phyloP scores from a whole-genome alignment of 352 stramenopile species.

The Phytophthora cactorum region DNA sequence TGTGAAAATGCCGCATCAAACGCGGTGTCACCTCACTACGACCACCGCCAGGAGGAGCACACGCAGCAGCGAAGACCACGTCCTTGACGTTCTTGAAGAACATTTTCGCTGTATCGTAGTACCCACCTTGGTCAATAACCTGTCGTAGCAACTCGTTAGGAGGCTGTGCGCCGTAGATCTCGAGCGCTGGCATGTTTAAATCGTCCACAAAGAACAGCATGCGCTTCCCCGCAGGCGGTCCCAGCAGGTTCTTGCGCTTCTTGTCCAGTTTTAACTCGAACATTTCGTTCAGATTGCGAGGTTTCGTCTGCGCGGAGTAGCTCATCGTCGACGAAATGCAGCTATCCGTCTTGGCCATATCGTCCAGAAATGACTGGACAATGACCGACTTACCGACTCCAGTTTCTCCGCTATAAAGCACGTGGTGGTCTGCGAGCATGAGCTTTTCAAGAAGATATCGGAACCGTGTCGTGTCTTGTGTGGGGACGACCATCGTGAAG shows the following conservation, averaged over 20 bases:
- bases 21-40: slow-evolving; percentile 88
- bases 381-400: slow-evolving; percentile 95
- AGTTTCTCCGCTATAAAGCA: slow-evolving; percentile 92
- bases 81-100: slow-evolving; percentile 94
- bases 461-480: slow-evolving; percentile 94
- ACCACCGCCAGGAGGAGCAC: slow-evolving; percentile 86
- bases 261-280: slow-evolving; percentile 87
- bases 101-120: slow-evolving; percentile 94
- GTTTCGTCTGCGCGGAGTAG: slow-evolving; percentile 91
- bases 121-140: slow-evolving; percentile 90
- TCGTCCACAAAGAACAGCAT: slow-evolving; percentile 94
- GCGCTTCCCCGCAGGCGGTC: slow-evolving; percentile 72
- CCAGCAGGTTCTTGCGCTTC: slow-evolving; percentile 85
- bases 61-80: slow-evolving; percentile 84
- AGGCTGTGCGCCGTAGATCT: slow-evolving; percentile 93
- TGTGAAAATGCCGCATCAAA: slow-evolving; percentile 91
- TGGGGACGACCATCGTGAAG: slow-evolving; percentile 96
- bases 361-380: slow-evolving; percentile 90
- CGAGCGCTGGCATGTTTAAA: slow-evolving; percentile 93
- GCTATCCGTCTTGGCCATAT: slow-evolving; percentile 85
- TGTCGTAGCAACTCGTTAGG: slow-evolving; percentile 93
- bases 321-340: slow-evolving; percentile 89
- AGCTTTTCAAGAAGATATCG: slow-evolving; percentile 92
- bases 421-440: slow-evolving; percentile 80
- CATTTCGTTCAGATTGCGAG: slow-evolving; percentile 83